Base-by-base conservation (phyloP, 345 rosid genomes). In the Eucalyptus decipiens region DNA sequence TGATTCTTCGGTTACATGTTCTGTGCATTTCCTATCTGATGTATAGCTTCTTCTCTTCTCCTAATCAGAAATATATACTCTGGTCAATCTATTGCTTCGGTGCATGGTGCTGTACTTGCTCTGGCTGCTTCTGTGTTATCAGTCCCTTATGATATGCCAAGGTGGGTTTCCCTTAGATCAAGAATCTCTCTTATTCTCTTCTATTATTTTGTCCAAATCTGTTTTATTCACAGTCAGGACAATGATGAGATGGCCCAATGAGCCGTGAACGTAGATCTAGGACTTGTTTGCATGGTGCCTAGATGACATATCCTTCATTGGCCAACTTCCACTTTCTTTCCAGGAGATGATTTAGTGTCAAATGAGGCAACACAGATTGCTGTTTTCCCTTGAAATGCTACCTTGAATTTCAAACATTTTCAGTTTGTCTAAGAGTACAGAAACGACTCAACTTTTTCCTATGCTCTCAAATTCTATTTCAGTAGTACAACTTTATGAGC, bases 141-240 rank as follows among this genome's bases (percentile, higher is more conserved):
- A 87, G 98, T 96, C 88, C 98, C 99, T 87, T 98, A 98, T 92
- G 99, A 98, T 91, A 97, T 98, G 97, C 99, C 99, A 93, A 92
- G 99, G 99, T 98, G 37, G 87, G 95, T 91, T 86, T 85, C 87
- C 43, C 28, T 72, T 87, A 47, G 69, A 80, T 43, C 81, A 14
- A 48, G 30, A 30, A 24, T n/a, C 28, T n/a, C 50, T 60, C 58
- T 52, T 18, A 42, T 86, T 37, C 54, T 48, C 76, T 87, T n/a
- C 69, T 56, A 52, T 62, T 45, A 10, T 51, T 56, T 72, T 30
- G 76, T 13, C 18, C 19, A 65, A n/a, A 16, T 34, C 65, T 42
- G 19, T 56, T 56, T 62, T 14, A 87, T 87, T 14, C 49, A 37
- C 9, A 23, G 62, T 51, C 42, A 52, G 32, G 88, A 60, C 85